phyloP scores from a whole-genome alignment of 1,284 basidiomycete genomes.

The Cutaneotrichosporon spelunceum region DNA sequence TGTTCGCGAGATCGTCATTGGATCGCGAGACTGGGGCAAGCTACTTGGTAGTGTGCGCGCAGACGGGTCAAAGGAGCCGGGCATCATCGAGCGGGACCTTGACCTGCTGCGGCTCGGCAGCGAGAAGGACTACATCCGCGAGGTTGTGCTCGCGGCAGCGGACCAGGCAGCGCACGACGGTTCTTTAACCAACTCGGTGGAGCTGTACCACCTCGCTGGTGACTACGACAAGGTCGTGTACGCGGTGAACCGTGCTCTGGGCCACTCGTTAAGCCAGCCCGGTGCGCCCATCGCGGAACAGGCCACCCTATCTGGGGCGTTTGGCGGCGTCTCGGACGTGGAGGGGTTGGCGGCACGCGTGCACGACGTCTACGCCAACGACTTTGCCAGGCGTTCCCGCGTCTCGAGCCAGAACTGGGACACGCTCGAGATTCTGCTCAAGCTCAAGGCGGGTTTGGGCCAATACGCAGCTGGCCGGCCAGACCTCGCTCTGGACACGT shows the following conservation, averaged over 20 bases:
- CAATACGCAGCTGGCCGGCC: conserved; percentile 69
- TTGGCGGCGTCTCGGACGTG: conserved; percentile 56
- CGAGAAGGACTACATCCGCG: conserved; percentile 69
- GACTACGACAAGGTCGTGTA: conserved; percentile 84
- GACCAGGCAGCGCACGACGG: conserved; percentile 64
- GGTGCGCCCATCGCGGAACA: conserved; percentile 16
- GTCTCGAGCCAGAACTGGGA: conserved; percentile 72
- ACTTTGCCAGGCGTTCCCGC: conserved; percentile 68
- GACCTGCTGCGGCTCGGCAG: conserved; percentile 71
- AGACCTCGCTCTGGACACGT: conserved; percentile 78
- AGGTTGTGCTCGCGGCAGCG: conserved; percentile 79
- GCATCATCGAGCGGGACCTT: conserved; percentile 79
- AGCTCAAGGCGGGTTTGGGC: conserved; percentile 76
- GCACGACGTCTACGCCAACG: conserved; percentile 78
- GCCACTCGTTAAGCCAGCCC: conserved; percentile 72
- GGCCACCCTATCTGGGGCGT: conserved; percentile 35
- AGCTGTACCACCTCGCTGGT: conserved; percentile 91
- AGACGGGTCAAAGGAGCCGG: conserved; percentile 85
- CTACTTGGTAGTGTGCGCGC: conserved; percentile 84
- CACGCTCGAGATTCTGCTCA: conserved; percentile 62
- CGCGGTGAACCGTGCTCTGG: conserved; percentile 83
- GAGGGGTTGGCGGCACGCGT: conserved; percentile 79
- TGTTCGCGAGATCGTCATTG: conserved; percentile 79
- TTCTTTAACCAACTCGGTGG: conserved; percentile 84
- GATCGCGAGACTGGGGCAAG: conserved; percentile 76